A percentile compares a stretch with the other conserved stretches of the same genome.
Evolutionary conservation across 257 asterid genomes (phyloP).

Genomic region (Rauvolfia tetraphylla): DNA sequence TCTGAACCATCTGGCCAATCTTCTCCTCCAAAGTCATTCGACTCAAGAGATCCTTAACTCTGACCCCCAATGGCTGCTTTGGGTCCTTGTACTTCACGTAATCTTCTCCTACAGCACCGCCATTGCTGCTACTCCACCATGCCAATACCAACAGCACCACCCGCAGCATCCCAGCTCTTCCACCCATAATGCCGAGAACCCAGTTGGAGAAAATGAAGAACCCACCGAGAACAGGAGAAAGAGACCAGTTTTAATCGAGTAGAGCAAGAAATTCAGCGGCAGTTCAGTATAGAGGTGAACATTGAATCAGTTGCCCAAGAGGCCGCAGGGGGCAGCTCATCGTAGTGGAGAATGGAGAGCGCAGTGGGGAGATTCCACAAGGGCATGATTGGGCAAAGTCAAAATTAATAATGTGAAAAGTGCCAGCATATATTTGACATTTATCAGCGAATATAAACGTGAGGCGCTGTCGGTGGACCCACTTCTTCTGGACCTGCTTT

Average conservation of each 20-base stretch:
- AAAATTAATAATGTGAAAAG: background rate
- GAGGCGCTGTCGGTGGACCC: no score
- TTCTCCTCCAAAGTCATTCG: conserved; percentile 74
- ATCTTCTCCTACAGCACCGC: conserved; percentile 38
- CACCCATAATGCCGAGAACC: conserved; percentile 24
- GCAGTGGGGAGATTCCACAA: background rate
- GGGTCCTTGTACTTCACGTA: conserved; percentile 63
- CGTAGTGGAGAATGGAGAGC: background rate
- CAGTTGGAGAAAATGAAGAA: background rate
- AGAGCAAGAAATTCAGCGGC: background rate
- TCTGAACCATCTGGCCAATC: conserved; percentile 93
- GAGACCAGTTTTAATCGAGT: background rate
- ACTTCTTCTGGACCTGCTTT: no score
- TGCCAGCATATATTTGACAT: background rate
- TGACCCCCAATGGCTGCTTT: conserved; percentile 45
- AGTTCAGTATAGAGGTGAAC: background rate
- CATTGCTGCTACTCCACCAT: conserved; percentile 42
- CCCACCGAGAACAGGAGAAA: background rate
- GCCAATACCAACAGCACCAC: conserved; percentile 30
- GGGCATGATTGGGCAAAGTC: background rate
- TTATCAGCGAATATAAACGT: no score
- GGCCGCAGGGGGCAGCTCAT: background rate
- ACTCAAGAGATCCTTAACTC: conserved; percentile 64
- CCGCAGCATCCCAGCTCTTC: conserved; percentile 33
- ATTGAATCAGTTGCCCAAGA: background rate